Base-by-base conservation (phyloP, 2,329 filamentous ascomycete genomes). In the Verticillium klebahnii region DNA sequence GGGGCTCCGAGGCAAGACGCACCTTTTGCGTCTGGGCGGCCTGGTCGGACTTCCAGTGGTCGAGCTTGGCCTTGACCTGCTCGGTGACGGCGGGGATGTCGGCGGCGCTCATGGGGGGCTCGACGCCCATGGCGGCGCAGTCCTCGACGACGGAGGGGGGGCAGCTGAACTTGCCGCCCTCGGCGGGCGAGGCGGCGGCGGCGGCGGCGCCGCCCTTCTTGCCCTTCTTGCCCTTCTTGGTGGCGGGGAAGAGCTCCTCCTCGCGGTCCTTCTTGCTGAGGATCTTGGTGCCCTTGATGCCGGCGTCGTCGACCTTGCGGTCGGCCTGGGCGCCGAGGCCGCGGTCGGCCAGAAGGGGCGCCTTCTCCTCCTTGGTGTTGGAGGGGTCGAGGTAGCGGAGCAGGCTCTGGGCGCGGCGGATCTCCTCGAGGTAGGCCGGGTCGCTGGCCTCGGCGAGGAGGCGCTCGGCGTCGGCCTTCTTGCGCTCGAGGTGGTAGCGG, bases 71-170 rank as follows among this genome's bases (percentile, higher is more conserved):
- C 79, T 94, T 93, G 70, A 98, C 86, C 82, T 97, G 94, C 82
- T 97, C 93, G 56, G 92, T 80, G 15, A 90, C 86, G 63, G 82
- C 81, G 31, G 93, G 88, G 15, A 98, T 88, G 70, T 97, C 94
- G 61, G 88, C 84, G 71, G 92, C 87, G 77, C 87, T 91, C 84
- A 94, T 92, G 36, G 95, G 95, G 59, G 94, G 91, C 63, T 97
- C 89, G 68, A 98, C 87, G 69, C 89, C 89, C 73, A 98, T 85
- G 77, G 90, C 90, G 68, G 86, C 82, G 67, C 96, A 90, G 77
- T 97, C 91, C 77, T 97, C 93, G 57, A 99, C 92, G 68, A 98
- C 89, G 63, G 93, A 92, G 58, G 95, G 90, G 69, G 91, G 94
- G 73, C 95, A 87, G 80, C 89, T 96, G 85, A 92, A 96, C 64